Evolutionary conservation across 352 stramenopile species (phyloP), one percentile per base, ranked within the genome.

Genomic region (Chrysophaeum taylorii): DNA sequence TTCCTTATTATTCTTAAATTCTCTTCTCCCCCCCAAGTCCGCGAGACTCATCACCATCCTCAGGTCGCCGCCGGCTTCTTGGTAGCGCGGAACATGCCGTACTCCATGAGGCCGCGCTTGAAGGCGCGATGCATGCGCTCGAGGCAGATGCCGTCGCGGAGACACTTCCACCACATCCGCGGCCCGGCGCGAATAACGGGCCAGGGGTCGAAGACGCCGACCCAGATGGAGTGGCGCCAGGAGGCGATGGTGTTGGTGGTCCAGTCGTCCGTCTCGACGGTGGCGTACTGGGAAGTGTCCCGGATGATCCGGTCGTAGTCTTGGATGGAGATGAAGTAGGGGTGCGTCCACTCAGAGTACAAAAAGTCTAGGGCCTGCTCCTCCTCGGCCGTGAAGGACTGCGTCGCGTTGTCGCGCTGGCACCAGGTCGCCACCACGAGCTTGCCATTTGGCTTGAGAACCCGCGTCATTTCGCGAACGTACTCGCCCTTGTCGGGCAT

Each of bases 401-500:
- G 69, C 35, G 81, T 76, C 27, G 78, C 72, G 73, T 91, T 83
- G 76, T 93, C 87, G 39, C 87, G 74, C 75, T 93, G 85, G 69
- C 84, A 93, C 85, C 85, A 91, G 1, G 80, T 87, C 14, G 83
- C 83, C 76, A 91, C 88, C 31, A 91, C 82, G 61, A 89, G 86
- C 68, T 85, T 89, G 50, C 87, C 87, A 43, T 85, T 85, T n/a
- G 87, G 87, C 70, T 93, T 93, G 41, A 93, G 79, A 2, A 93
- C 87, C 67, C 87, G 77, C 77, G 88, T 89, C 87, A 93, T 93
- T 78, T 93, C 82, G 60, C 82, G 79, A 61, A 91, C 87, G 75
- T 91, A 91, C 66, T 81, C 81, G 52, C 87, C 81, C 77, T 93
- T 93, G 76, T 92, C 86, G 2, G 87, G 87, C 87, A 93, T 93